Evolutionary conservation across 1,139 yeast genomes (phyloP).

Genomic region (Yamadazyma dendronema): DNA sequence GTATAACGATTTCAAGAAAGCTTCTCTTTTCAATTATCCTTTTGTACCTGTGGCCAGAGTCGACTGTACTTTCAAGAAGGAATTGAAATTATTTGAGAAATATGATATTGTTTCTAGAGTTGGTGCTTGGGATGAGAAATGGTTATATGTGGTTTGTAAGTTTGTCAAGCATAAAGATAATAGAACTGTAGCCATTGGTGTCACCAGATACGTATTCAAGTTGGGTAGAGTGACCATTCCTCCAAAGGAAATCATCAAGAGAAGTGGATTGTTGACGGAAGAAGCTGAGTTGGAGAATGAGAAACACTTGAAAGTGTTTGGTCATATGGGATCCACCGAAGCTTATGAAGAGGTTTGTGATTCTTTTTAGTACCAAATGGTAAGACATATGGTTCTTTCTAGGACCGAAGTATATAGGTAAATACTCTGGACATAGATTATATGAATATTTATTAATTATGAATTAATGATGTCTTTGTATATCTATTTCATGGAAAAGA

Average conservation of each 20-base stretch:
- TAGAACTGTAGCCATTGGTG: conserved; percentile 56
- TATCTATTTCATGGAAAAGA: conserved; percentile 58
- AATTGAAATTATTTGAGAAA: conserved; percentile 63
- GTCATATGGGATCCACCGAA: conserved; percentile 28
- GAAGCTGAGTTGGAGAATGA: conserved; percentile 44
- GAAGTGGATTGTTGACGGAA: conserved; percentile 56
- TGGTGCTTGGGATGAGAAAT: conserved; percentile 83
- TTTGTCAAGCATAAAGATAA: conserved; percentile 43
- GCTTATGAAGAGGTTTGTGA: conserved; percentile 25
- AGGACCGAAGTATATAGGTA: no score
- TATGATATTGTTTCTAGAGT: conserved; percentile 60
- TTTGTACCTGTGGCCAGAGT: conserved; percentile 80
- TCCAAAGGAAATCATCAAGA: conserved; percentile 58
- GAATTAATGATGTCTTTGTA: conserved; percentile 30
- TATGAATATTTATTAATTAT: conserved; percentile 1
- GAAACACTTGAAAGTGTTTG: conserved; percentile 27
- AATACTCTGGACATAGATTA: no score
- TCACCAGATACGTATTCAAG: conserved; percentile 76
- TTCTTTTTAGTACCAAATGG: conserved; percentile 12
- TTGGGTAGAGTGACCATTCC: conserved; percentile 67
- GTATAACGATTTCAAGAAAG: conserved; percentile 28
- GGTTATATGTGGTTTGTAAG: conserved; percentile 72
- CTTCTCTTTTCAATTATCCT: conserved; percentile 42
- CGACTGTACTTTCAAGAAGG: conserved; percentile 65
- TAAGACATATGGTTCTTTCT: no score